phyloP scores from a whole-genome alignment of 2,329 filamentous ascomycete species.

The Trichoderma sp. region DNA sequence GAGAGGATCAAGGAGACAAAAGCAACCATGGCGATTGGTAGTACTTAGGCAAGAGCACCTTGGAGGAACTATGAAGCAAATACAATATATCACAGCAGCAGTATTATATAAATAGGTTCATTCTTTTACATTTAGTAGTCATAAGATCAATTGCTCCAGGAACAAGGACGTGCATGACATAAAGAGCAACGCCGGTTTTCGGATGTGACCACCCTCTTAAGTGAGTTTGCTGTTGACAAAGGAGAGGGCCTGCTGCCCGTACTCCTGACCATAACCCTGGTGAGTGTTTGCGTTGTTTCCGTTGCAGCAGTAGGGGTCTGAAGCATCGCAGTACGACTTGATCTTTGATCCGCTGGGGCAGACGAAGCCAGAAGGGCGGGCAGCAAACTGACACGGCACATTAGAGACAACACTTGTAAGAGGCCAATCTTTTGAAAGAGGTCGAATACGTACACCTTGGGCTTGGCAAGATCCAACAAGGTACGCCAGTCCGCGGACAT shows the following conservation, averaged over 20 bases:
- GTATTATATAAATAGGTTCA: neutral
- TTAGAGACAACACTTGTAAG: neutral
- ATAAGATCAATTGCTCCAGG: neutral
- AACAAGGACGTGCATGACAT: neutral
- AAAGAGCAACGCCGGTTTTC: neutral
- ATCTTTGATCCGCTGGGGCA: constrained; percentile 57
- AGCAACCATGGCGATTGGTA: too few relatives aligned
- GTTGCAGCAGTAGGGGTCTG: constrained; percentile 67
- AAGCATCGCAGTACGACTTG: constrained; percentile 64
- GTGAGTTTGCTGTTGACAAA: constrained; percentile 54
- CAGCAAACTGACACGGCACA: constrained; percentile 54
- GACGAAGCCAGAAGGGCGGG: constrained; percentile 57
- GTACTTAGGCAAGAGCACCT: too few relatives aligned
- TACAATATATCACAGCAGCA: neutral
- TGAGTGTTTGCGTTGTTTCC: constrained; percentile 62
- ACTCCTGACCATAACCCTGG: constrained; percentile 64
- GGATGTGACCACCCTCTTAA: neutral
- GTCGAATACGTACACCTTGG: constrained; percentile 57
- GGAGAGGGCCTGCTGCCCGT: constrained; percentile 58
- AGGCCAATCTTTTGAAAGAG: neutral
- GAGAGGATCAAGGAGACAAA: too few relatives aligned
- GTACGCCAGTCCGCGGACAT: constrained; percentile 56
- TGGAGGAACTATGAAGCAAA: too few relatives aligned
- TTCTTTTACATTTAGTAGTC: neutral
- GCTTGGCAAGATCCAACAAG: constrained; percentile 47